phyloP scores from a whole-genome alignment of 306 rosid genomes.

The Canavalia ensiformis region DNA sequence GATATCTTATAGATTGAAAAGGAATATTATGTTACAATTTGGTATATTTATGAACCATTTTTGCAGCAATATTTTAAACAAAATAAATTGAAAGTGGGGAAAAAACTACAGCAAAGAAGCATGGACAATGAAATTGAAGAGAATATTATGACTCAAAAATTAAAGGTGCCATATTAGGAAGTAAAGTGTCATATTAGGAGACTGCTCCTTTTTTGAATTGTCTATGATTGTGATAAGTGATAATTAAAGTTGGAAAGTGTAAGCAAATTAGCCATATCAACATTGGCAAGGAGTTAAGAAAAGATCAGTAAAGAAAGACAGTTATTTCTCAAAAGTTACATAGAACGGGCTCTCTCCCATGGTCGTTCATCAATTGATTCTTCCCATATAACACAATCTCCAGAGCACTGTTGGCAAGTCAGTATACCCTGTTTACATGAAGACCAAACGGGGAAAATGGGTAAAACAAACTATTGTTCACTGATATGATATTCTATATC shows the following conservation, averaged over 20 bases:
- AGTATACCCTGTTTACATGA: conserved; percentile 72
- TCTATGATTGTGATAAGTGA: not conserved
- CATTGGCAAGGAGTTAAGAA: conserved; percentile 24
- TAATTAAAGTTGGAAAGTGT: conserved; percentile 13
- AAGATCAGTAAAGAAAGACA: conserved; percentile 31
- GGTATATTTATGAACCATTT: conserved; percentile 1
- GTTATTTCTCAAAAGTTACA: conserved; percentile 54
- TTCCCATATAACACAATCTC: conserved; percentile 96
- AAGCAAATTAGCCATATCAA: not conserved
- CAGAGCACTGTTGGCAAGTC: conserved; percentile 87
- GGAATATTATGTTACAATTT: not conserved
- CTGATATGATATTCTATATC: conserved; percentile 36
- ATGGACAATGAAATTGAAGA: conserved; percentile 14
- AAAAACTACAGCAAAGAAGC: not conserved
- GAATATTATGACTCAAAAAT: conserved; percentile 5
- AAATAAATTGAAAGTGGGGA: not conserved
- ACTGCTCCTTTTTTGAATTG: not conserved
- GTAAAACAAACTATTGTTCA: conserved; percentile 1
- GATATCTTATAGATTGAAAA: conserved; percentile 5
- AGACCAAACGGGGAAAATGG: conserved; percentile 20
- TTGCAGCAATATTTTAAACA: conserved; percentile 13
- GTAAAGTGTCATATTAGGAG: not conserved
- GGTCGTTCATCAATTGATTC: conserved; percentile 93
- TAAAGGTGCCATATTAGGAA: not conserved
- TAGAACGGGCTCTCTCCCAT: conserved; percentile 93